Evolutionary conservation across 371 early-diverging fungal species (phyloP).

Genomic region (Dichotomocladium elegans): DNA sequence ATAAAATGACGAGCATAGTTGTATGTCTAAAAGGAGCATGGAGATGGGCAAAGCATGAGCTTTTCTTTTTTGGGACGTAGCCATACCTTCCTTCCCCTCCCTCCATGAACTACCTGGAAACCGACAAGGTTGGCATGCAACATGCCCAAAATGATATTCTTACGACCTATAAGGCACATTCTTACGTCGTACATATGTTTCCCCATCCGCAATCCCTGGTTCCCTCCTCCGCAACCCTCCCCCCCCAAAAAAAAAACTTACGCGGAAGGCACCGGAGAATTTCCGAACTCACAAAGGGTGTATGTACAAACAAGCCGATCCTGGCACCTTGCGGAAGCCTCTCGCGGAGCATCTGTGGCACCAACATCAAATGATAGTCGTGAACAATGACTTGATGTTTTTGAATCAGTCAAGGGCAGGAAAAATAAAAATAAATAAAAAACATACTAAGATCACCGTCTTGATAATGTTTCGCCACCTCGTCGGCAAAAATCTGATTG

Average conservation of each 20-base stretch:
- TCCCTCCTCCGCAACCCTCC: no score
- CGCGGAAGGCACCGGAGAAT: conserved; percentile 82
- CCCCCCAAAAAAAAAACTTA: no score
- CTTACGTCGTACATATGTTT: no score
- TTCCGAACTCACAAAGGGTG: conserved; percentile 96
- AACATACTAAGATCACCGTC: conserved; percentile 78
- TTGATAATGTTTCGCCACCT: conserved; percentile 67
- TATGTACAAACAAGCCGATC: conserved; percentile 99
- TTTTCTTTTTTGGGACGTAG: no score
- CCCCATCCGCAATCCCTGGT: no score
- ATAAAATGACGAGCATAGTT: conserved; percentile 97
- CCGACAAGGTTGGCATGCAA: conserved; percentile 90
- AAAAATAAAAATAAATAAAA: conserved; percentile 48
- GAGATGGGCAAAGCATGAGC: no score
- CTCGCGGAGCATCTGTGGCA: conserved; percentile 80
- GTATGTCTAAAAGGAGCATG: no score
- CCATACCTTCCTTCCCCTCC: no score
- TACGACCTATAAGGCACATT: conserved; percentile 56
- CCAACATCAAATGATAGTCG: conserved; percentile 98
- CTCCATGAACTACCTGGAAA: conserved; percentile 88
- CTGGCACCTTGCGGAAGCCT: conserved; percentile 76
- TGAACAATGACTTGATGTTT: conserved; percentile 94
- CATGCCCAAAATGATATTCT: conserved; percentile 88
- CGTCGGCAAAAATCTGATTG: conserved; percentile 85
- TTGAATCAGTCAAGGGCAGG: conserved; percentile 24